Evolutionary conservation across 108 stramenopile species (phyloP).

Genomic region (Hondaea fermentalgiana): DNA sequence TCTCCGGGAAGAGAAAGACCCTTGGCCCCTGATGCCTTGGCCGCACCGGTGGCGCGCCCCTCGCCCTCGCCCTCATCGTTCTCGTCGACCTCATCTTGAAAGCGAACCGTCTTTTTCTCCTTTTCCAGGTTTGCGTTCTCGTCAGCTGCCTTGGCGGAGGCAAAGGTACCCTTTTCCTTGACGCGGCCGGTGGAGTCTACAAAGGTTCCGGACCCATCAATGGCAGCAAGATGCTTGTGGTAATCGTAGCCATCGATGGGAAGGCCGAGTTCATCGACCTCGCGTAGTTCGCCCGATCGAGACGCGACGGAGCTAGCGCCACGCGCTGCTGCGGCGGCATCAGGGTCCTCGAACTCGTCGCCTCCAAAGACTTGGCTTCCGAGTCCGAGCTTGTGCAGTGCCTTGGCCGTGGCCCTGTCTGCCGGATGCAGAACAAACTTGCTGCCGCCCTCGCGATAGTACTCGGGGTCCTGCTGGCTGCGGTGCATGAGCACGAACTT

Average conservation of each 20-base stretch:
- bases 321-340: neutral
- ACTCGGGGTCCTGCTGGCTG: conserved; percentile 5
- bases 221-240: conserved; percentile 19
- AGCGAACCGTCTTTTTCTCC: neutral
- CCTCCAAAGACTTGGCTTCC: neutral
- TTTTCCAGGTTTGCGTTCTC: no score
- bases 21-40: neutral
- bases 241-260: conserved; percentile 37
- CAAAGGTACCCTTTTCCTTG: neutral
- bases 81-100: no score
- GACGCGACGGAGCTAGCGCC: neutral
- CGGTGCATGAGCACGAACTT: conserved; percentile 15
- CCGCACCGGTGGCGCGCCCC: neutral
- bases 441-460: conserved; percentile 10
- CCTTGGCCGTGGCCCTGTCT: neutral
- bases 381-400: neutral
- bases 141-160: no score
- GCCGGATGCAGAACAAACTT: neutral
- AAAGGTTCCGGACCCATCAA: neutral
- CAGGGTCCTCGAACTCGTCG: neutral
- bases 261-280: conserved; percentile 30
- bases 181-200: neutral
- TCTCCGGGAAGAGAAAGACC: neutral
- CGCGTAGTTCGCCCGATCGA: neutral
- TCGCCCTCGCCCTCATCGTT: neutral